Evolutionary conservation across 1,284 basidiomycete genomes (phyloP), one percentile per base, ranked within the genome.

Genomic region (Ganoderma sp.): DNA sequence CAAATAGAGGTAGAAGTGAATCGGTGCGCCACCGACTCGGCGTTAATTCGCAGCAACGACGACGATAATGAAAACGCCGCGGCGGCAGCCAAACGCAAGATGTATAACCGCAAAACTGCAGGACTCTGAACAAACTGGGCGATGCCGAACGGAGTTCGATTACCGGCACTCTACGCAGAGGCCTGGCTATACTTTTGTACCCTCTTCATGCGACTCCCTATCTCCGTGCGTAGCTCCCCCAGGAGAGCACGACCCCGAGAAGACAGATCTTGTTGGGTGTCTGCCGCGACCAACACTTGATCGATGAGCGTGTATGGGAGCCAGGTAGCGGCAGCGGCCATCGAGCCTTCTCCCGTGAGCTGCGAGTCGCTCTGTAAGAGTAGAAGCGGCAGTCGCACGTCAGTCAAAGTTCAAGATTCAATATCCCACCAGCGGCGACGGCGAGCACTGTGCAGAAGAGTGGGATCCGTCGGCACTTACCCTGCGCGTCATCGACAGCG

Each of bases 281-380:
- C 83, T 1, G 90, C 88, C 15, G 91, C 89, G 22, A 85, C 84
- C 19, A 97, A 81, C 19, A 98, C 90, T 77, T 96, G 90, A 79
- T 97, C 96, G 73, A 97, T 87, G 64, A 97, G 84, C 68, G 88
- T 89, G 77, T 96, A 97, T 4, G 96, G 94, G 37, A 95, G 81
- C 88, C 92, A 94, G 0, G 91, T 90, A 50, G 85, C 79, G 45
- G 84, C 84, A 2, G 90, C 84, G 65, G 85, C 84, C 75, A 83
- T 87, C n/a, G 82, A 82, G 15, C 84, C 81, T 63, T 87, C 82
- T 68, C 85, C 85, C 62, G 86, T 84, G 50, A 91, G 82, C 37
- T 84, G 84, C 67, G 84, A 78, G 69, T 91, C 88, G 37, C 86
- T 84, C 90, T 93, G 73, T 34, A 73, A 54, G 57, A 63, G 66